phyloP scores from a whole-genome alignment of 2,329 filamentous ascomycete genomes.

The Colletotrichum siamense region DNA sequence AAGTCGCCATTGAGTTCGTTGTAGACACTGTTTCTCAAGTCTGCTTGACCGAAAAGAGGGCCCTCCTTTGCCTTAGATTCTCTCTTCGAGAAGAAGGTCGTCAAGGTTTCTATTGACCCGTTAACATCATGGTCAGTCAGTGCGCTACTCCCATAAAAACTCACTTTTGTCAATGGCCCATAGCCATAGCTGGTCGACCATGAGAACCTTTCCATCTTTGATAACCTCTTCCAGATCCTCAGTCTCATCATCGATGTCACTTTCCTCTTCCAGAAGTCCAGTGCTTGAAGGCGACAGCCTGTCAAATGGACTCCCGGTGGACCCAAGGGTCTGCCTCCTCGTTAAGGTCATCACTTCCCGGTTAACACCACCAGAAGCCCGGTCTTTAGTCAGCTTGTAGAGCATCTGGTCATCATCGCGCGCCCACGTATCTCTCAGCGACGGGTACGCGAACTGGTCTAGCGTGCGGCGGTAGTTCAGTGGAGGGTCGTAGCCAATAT shows the following conservation, averaged over 20 bases:
- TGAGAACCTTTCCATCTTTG: constrained; percentile 63
- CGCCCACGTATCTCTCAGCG: constrained; percentile 62
- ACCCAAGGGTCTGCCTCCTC: constrained; percentile 16
- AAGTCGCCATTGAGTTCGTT: constrained; percentile 71
- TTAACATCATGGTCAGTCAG: background rate
- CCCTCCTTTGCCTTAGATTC: constrained; percentile 61
- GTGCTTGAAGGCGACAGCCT: constrained; percentile 14
- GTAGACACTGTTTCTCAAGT: constrained; percentile 68
- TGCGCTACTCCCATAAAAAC: constrained; percentile 15
- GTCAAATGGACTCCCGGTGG: constrained; percentile 1
- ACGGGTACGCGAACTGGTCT: constrained; percentile 69
- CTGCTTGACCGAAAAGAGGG: constrained; percentile 63
- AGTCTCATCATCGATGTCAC: constrained; percentile 34
- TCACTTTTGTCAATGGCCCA: constrained; percentile 61
- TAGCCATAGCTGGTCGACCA: constrained; percentile 72
- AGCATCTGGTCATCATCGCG: constrained; percentile 72
- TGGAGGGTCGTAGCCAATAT: constrained; percentile 64
- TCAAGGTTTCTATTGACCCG: constrained; percentile 45
- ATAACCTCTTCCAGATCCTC: constrained; percentile 41
- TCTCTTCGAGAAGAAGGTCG: constrained; percentile 61
- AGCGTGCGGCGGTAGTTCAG: constrained; percentile 66
- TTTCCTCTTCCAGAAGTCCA: constrained; percentile 16
- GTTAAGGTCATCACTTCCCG: constrained; percentile 19
- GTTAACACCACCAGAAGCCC: constrained; percentile 26
- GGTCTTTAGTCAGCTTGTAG: constrained; percentile 66